phyloP scores from a whole-genome alignment of 139 green algal species.

The Volvox reticuliferus region DNA sequence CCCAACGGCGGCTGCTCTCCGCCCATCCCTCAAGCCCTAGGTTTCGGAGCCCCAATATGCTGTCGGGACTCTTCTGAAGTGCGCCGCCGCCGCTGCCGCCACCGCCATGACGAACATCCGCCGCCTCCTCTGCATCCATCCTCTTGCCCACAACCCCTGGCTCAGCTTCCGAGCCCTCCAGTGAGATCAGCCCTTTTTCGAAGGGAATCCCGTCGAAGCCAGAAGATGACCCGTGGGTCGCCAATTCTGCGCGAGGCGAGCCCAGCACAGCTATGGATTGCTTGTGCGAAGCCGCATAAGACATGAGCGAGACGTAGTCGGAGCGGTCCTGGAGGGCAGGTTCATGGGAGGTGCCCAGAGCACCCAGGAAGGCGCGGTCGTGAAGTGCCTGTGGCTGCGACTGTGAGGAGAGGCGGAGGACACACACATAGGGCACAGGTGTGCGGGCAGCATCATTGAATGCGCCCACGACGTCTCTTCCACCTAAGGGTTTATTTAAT shows the following conservation, averaged over 20 bases:
- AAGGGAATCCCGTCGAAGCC: background rate
- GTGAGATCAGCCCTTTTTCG: no score
- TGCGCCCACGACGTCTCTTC: no score
- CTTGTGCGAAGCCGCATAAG: background rate
- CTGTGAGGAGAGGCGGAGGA: no score
- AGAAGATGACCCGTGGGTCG: background rate
- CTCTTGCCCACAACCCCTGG: background rate
- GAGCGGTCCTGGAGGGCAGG: background rate
- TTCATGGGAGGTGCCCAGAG: background rate
- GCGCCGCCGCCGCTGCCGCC: background rate
- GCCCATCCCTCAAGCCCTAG: slow-evolving; percentile 33
- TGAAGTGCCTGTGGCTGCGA: no score
- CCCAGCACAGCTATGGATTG: background rate
- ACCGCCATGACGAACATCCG: no score
- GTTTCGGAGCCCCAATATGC: slow-evolving; percentile 25
- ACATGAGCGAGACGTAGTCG: background rate
- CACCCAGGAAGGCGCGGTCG: background rate
- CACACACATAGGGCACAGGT: no score
- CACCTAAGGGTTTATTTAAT: no score
- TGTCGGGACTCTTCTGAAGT: slow-evolving; percentile 20
- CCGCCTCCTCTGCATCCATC: background rate
- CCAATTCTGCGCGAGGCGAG: background rate
- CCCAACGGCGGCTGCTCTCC: background rate
- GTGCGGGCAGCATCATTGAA: no score
- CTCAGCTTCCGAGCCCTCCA: no score